Evolutionary conservation across 2,329 filamentous ascomycete species (phyloP).

Genomic region (Calycina herbarum): DNA sequence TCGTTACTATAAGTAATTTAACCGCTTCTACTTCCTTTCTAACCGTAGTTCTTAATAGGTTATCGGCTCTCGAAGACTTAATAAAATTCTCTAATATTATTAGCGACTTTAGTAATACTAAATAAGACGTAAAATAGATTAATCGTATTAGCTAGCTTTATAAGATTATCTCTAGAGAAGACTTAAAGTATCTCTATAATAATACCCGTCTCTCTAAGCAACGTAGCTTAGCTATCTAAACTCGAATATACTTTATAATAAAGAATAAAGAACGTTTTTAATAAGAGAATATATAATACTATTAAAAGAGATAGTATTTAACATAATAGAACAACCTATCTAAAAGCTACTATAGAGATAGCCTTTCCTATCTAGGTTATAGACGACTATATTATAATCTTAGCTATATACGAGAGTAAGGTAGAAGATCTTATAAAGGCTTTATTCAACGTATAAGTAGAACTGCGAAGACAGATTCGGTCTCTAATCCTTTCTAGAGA

Average conservation of each 20-base stretch:
- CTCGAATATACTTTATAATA: background rate
- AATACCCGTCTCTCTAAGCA: too few relatives aligned
- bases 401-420: constrained; percentile 14
- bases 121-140: too few relatives aligned
- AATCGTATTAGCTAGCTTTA: too few relatives aligned
- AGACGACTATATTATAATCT: constrained; percentile 16
- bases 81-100: too few relatives aligned
- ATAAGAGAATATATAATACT: constrained; percentile 11
- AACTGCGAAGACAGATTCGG: constrained; percentile 2
- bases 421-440: constrained; percentile 16
- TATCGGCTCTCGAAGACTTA: background rate
- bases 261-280: constrained; percentile 13
- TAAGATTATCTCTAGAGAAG: too few relatives aligned
- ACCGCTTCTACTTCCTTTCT: background rate
- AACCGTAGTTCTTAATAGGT: background rate
- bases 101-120: too few relatives aligned
- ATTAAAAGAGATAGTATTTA: constrained; percentile 9
- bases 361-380: constrained; percentile 9
- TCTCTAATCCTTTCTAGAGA: constrained; percentile 10
- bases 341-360: constrained; percentile 12
- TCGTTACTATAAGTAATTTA: constrained; percentile 1
- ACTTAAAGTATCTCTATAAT: too few relatives aligned
- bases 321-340: constrained; percentile 9
- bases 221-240: too few relatives aligned
- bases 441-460: constrained; percentile 9